Evolutionary conservation across 495 filamentous ascomycete genomes (phyloP).

Genomic region (Talaromyces trachyspermus): DNA sequence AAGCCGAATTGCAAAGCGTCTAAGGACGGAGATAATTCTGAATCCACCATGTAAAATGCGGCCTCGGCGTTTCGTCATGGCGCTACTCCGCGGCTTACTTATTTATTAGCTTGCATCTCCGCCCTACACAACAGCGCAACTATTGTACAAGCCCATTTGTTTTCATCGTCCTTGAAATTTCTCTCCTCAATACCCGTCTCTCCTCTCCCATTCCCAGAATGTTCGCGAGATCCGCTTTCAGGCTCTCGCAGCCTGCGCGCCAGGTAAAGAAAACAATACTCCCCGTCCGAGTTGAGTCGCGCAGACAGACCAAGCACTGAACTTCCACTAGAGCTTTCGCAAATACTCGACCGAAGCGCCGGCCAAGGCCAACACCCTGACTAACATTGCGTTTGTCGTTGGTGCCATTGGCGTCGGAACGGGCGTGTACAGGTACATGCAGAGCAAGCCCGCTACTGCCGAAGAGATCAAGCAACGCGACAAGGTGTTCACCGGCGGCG

Average conservation of each 20-base stretch:
- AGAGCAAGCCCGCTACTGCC: slow-evolving; percentile 17
- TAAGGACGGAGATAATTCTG: too few relatives aligned
- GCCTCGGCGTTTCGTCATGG: too few relatives aligned
- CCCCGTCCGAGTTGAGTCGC: too few relatives aligned
- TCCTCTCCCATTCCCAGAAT: slow-evolving; percentile 22
- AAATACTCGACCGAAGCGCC: slow-evolving; percentile 43
- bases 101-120: too few relatives aligned
- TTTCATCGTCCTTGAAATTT: slow-evolving; percentile 23
- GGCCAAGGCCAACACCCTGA: slow-evolving; percentile 33
- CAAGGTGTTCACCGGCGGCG: slow-evolving; percentile 70
- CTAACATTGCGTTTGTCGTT: slow-evolving; percentile 34
- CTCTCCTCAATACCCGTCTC: slow-evolving; percentile 10
- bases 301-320: background rate
- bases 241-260: slow-evolving; percentile 40
- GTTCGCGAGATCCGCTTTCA: slow-evolving; percentile 44
- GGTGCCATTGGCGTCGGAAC: slow-evolving; percentile 35
- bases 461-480: slow-evolving; percentile 31
- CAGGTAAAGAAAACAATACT: slow-evolving; percentile 28
- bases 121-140: too few relatives aligned
- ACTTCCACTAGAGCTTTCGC: slow-evolving; percentile 35
- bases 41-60: too few relatives aligned
- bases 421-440: slow-evolving; percentile 39
- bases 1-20: too few relatives aligned
- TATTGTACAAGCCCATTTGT: too few relatives aligned
- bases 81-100: too few relatives aligned